Percentiles rank a stretch among this genome's conserved stretches.
Conservation (phyloP, 176 grass and related monocot genomes). For the Oryza brachyantha region DNA sequence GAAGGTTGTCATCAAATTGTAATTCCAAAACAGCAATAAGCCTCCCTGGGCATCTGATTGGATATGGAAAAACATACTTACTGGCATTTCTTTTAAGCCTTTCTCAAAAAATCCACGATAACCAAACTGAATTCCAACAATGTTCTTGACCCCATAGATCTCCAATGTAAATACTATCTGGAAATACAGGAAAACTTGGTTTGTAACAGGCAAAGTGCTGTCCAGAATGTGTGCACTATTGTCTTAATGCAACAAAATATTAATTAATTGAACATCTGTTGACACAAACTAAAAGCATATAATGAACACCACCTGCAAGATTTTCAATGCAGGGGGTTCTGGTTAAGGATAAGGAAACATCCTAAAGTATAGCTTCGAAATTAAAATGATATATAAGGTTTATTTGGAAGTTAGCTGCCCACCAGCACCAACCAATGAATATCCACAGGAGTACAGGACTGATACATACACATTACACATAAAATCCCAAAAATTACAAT, state of each 20-base stretch:
- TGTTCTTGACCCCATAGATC: constrained; percentile 90
- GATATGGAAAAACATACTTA: constrained; percentile 32
- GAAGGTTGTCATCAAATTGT: constrained; percentile 22
- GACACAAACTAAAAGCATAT: neutral
- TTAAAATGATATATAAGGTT: neutral
- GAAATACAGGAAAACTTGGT: constrained; percentile 27
- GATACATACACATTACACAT: constrained; percentile 2
- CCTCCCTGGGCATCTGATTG: neutral
- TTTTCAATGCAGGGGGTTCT: neutral
- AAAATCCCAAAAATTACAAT: neutral
- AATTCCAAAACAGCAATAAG: neutral
- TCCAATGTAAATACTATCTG: constrained; percentile 98
- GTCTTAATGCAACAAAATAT: neutral
- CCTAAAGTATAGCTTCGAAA: neutral
- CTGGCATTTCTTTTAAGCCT: constrained; percentile 79
- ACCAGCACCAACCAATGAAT: neutral
- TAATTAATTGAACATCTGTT: neutral
- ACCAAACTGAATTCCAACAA: constrained; percentile 92
- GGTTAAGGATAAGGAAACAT: constrained; percentile 4
- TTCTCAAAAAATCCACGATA: constrained; percentile 91
- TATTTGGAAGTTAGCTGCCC: neutral
- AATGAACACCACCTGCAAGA: neutral
- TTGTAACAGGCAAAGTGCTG: neutral
- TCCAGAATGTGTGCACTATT: neutral
- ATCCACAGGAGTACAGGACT: neutral